Conservation (phyloP, 169 alveolate species). For the Eimeria tenella region DNA sequence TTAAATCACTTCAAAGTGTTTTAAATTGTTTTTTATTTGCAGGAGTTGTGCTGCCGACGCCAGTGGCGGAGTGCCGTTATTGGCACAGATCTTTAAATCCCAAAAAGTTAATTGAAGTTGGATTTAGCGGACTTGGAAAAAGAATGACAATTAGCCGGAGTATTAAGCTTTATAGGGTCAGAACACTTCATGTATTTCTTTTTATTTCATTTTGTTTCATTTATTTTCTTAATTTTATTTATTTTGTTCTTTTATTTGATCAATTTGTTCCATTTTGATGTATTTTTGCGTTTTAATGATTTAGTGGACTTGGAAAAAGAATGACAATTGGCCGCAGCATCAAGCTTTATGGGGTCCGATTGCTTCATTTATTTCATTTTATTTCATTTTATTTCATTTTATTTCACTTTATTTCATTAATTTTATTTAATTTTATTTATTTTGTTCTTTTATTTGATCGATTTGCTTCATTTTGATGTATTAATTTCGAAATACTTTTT, state of each 20-base stretch:
- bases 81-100: conserved; percentile 90
- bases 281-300: no score
- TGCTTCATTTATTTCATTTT: no score
- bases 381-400: neutral
- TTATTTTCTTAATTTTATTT: neutral
- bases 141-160: conserved; percentile 94
- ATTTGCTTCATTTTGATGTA: no score
- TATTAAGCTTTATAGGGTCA: conserved; percentile 90
- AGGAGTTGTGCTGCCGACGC: conserved; percentile 97
- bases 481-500: no score
- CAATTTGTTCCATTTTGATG: no score
- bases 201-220: neutral
- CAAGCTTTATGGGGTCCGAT: conserved; percentile 90
- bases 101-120: conserved; percentile 86
- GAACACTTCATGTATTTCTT: no score
- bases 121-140: conserved; percentile 89
- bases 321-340: conserved; percentile 94
- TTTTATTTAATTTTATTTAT: no score
- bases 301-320: conserved; percentile 88
- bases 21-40: conserved; percentile 83
- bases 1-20: no score
- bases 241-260: no score
- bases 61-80: conserved; percentile 94
- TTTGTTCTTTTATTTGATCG: no score
- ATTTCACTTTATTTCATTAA: no score